Evolutionary conservation across 139 green algal species (phyloP).

Genomic region (Axilococcus clingmanii): DNA sequence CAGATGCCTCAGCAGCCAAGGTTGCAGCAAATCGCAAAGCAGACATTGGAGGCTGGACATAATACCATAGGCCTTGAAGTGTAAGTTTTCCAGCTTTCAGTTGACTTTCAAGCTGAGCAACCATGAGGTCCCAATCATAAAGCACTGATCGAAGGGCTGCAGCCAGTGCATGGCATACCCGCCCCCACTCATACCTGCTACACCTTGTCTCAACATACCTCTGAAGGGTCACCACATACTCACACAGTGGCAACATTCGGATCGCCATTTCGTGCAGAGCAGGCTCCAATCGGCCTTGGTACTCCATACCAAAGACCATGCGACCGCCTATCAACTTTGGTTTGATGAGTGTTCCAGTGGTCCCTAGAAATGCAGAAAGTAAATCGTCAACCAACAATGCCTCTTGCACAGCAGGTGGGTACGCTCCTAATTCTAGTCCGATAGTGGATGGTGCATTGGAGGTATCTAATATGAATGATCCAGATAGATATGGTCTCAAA

Average conservation of each 20-base stretch:
- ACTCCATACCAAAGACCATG: conserved; percentile 37
- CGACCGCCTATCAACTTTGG: conserved; percentile 1
- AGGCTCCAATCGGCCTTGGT: conserved; percentile 38
- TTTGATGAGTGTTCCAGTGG: conserved; percentile 43
- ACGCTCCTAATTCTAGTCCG: conserved; percentile 12
- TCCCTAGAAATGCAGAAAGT: conserved; percentile 69
- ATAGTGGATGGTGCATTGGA: neutral
- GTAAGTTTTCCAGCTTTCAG: conserved; percentile 45
- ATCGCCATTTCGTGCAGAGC: conserved; percentile 48
- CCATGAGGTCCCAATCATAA: conserved; percentile 67
- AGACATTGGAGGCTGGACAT: conserved; percentile 52
- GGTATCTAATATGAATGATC: conserved; percentile 7
- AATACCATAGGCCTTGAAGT: conserved; percentile 65
- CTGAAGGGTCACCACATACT: conserved; percentile 55
- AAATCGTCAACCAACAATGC: conserved; percentile 72
- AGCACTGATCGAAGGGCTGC: conserved; percentile 58
- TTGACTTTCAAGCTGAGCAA: conserved; percentile 83
- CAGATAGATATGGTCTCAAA: conserved; percentile 13
- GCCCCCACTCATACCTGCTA: conserved; percentile 29
- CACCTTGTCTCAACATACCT: conserved; percentile 78
- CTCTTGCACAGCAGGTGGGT: conserved; percentile 30
- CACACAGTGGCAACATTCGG: conserved; percentile 74
- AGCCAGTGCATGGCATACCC: conserved; percentile 66
- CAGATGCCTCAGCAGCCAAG: conserved; percentile 41
- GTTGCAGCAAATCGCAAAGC: conserved; percentile 58